Evolutionary conservation across 176 grass and related monocot genomes (phyloP).

Genomic region (Paspalum vaginatum): DNA sequence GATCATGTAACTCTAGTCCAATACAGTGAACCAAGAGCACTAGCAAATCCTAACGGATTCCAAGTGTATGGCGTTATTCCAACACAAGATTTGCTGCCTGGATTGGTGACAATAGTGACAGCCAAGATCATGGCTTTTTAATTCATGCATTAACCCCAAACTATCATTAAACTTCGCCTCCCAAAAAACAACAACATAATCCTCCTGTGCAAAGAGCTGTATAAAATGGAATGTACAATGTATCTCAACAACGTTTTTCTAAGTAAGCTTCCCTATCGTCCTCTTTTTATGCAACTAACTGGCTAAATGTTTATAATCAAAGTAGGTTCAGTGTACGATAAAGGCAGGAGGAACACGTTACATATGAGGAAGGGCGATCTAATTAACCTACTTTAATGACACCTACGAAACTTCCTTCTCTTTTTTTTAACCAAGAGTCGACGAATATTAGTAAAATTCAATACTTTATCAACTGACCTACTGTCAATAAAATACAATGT

Average conservation of each 20-base stretch:
- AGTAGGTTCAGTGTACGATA: constrained; percentile 42
- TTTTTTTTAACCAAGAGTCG: constrained; percentile 35
- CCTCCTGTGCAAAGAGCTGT: constrained; percentile 36
- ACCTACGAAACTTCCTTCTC: constrained; percentile 34
- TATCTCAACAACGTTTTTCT: constrained; percentile 33
- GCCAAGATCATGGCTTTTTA: constrained; percentile 29
- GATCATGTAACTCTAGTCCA: constrained; percentile 25
- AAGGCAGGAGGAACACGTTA: constrained; percentile 36
- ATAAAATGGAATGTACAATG: constrained; percentile 31
- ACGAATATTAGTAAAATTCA: constrained; percentile 27
- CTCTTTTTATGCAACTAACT: constrained; percentile 26
- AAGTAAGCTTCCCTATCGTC: constrained; percentile 21
- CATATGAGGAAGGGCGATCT: constrained; percentile 1
- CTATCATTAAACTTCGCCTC: neutral
- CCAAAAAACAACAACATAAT: constrained; percentile 1
- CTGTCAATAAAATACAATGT: constrained; percentile 16
- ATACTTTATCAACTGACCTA: neutral
- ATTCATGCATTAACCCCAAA: constrained; percentile 36
- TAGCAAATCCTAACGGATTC: constrained; percentile 53
- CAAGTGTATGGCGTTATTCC: constrained; percentile 52
- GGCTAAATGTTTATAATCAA: constrained; percentile 4
- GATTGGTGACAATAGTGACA: constrained; percentile 55
- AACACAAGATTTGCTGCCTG: constrained; percentile 62
- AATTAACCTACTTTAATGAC: constrained; percentile 16
- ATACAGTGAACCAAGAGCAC: constrained; percentile 47